Conservation (phyloP, 176 grass and related monocot genomes). For the Oryza brachyantha region DNA sequence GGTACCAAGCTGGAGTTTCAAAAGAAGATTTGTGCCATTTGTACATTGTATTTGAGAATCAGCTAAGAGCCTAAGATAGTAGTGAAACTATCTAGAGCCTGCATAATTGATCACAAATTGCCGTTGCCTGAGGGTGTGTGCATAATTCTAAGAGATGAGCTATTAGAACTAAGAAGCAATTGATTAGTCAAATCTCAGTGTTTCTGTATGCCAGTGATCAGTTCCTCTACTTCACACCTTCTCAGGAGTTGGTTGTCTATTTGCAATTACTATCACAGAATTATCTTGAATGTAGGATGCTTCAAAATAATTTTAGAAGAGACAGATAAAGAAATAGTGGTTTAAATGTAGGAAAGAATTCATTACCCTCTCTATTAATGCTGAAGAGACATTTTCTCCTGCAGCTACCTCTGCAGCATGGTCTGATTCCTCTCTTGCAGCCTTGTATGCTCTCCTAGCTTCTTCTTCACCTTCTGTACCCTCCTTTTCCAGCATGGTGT, state of each 20-base stretch:
- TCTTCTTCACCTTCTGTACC: conserved; percentile 93
- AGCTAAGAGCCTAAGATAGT: not conserved
- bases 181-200: not conserved
- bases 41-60: not conserved
- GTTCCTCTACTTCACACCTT: not conserved
- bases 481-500: conserved; percentile 75
- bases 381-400: conserved; percentile 73
- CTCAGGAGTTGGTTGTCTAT: not conserved
- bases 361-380: conserved; percentile 86
- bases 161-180: not conserved
- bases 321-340: not conserved
- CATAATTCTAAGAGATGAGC: not conserved
- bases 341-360: conserved; percentile 1
- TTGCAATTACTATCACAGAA: not conserved
- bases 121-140: not conserved
- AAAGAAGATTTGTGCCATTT: not conserved
- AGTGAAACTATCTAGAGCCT: not conserved
- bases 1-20: not conserved
- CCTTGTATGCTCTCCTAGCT: conserved; percentile 82
- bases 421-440: conserved; percentile 71
- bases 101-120: not conserved
- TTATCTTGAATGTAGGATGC: conserved; percentile 11
- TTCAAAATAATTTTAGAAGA: conserved; percentile 21
- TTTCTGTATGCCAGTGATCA: not conserved
- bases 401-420: conserved; percentile 68